Evolutionary conservation across 2,329 filamentous ascomycete genomes (phyloP).

Genomic region (Arthrobotrys entomopaga): DNA sequence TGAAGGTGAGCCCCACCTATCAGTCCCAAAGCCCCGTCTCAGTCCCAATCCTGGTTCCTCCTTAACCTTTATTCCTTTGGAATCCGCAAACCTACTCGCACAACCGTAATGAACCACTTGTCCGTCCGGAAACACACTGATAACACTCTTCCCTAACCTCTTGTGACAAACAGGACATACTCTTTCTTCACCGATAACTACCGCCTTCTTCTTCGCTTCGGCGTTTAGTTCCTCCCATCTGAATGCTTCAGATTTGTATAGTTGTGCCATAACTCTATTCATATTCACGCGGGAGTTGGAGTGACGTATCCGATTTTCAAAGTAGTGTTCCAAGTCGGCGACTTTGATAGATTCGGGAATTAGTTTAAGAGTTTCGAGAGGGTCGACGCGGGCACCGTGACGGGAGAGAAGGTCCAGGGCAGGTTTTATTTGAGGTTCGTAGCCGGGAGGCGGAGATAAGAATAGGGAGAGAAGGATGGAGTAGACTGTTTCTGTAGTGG

Average conservation of each 20-base stretch:
- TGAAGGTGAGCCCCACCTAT: conserved; percentile 37
- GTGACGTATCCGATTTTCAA: conserved; percentile 85
- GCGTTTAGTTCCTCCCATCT: conserved; percentile 77
- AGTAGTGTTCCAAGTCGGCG: conserved; percentile 84
- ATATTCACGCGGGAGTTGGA: conserved; percentile 85
- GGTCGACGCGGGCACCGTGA: conserved; percentile 90
- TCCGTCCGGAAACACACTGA: conserved; percentile 79
- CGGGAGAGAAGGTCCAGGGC: conserved; percentile 88
- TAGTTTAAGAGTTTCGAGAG: conserved; percentile 82
- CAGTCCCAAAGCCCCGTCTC: conserved; percentile 37
- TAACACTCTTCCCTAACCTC: conserved; percentile 86
- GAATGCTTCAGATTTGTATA: conserved; percentile 83
- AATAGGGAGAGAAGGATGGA: conserved; percentile 90
- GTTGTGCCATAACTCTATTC: conserved; percentile 77
- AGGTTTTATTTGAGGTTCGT: conserved; percentile 71
- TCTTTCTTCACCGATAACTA: conserved; percentile 85
- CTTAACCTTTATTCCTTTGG: conserved; percentile 44
- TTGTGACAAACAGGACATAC: conserved; percentile 95
- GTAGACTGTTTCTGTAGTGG: conserved; percentile 75
- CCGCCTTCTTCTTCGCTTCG: conserved; percentile 73
- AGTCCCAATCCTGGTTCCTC: conserved; percentile 32
- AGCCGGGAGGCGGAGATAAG: conserved; percentile 78
- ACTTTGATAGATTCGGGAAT: conserved; percentile 85
- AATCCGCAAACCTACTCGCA: conserved; percentile 61
- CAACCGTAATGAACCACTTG: conserved; percentile 83